These are phyloP conservation scores for Naganishia kalamii DNA, from an alignment of 768 basidiomycete species.

Conservation along the genomic window DNA sequence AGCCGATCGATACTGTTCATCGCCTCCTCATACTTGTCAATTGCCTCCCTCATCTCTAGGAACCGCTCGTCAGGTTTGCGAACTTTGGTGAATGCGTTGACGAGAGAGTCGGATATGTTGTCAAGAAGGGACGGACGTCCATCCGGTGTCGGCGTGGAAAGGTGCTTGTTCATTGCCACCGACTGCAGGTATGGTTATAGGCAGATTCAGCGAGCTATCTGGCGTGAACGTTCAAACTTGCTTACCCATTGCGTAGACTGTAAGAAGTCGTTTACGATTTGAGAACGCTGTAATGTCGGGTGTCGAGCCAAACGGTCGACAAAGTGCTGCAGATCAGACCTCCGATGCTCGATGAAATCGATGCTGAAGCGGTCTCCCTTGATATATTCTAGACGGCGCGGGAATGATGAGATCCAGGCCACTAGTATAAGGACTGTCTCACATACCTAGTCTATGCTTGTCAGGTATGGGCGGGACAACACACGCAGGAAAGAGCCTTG, in stretches of 20 bases:
- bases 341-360: slow-evolving; percentile 90
- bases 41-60: slow-evolving; percentile 77
- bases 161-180: slow-evolving; percentile 93
- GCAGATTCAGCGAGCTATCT: background rate
- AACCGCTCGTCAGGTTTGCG: slow-evolving; percentile 97
- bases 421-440: background rate
- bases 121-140: slow-evolving; percentile 66
- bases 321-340: slow-evolving; percentile 88
- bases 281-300: slow-evolving; percentile 84
- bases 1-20: slow-evolving; percentile 70
- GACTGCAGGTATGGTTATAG: slow-evolving; percentile 55
- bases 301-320: slow-evolving; percentile 84
- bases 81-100: slow-evolving; percentile 92
- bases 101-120: slow-evolving; percentile 87
- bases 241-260: slow-evolving; percentile 97
- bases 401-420: background rate
- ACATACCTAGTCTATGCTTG: slow-evolving; percentile 88
- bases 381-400: slow-evolving; percentile 67
- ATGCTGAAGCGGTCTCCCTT: slow-evolving; percentile 95
- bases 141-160: slow-evolving; percentile 69
- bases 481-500: slow-evolving; percentile 89
- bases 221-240: background rate
- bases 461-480: slow-evolving; percentile 96
- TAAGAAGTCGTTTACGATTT: slow-evolving; percentile 86
- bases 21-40: slow-evolving; percentile 98